Evolutionary conservation across 2,329 filamentous ascomycete species (phyloP).

Genomic region (Colletotrichum orchidophilum): DNA sequence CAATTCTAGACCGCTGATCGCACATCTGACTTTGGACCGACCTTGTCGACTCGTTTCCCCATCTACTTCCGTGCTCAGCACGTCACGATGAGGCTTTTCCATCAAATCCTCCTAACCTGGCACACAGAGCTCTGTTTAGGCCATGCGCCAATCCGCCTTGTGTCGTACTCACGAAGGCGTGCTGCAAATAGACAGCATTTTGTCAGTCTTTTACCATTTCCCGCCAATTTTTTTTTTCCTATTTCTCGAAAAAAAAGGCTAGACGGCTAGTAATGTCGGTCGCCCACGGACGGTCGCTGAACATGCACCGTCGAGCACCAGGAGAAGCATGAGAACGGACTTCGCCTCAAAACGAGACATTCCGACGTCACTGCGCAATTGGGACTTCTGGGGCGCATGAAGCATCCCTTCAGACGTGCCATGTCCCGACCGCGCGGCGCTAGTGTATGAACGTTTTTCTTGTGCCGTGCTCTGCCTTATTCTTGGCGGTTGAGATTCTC

Average conservation of each 20-base stretch:
- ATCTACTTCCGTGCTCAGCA: background rate
- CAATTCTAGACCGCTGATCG: background rate
- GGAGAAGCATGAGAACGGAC: constrained; percentile 14
- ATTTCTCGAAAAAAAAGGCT: background rate
- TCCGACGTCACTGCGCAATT: constrained; percentile 4
- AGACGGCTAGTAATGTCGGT: constrained; percentile 12
- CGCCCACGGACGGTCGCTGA: constrained; percentile 4
- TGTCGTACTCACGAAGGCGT: background rate
- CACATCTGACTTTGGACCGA: background rate
- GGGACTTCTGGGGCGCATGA: background rate
- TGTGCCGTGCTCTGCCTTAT: constrained; percentile 1
- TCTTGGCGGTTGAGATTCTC: constrained; percentile 15
- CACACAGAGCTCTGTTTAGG: background rate
- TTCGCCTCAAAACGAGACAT: constrained; percentile 5
- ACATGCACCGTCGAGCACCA: background rate
- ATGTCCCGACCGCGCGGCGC: constrained; percentile 19
- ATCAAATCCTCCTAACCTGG: background rate
- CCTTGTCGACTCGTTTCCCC: background rate
- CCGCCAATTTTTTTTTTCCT: background rate
- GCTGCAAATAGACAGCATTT: background rate
- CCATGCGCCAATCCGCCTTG: background rate
- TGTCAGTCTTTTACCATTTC: background rate
- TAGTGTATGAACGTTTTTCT: constrained; percentile 3
- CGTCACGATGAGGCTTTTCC: background rate
- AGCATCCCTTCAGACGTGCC: background rate